These are phyloP conservation scores for Fusarium sp. DNA, from an alignment of 2,329 filamentous ascomycete species.

Conservation along the genomic window DNA sequence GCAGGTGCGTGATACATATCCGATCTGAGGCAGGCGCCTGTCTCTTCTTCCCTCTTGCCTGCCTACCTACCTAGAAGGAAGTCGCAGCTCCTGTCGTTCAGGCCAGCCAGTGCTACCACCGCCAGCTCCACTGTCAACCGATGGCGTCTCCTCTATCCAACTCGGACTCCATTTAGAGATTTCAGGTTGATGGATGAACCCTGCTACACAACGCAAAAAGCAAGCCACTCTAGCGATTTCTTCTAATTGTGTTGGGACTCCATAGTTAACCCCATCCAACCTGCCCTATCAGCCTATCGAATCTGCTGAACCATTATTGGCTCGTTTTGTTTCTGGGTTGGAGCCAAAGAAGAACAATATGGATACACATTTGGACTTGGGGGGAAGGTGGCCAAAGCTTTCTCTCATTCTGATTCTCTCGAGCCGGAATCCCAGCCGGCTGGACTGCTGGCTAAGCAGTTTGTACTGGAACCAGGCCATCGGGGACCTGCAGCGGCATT, in stretches of 20 bases:
- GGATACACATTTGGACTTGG: not conserved
- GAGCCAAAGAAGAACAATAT: slow-evolving; percentile 25
- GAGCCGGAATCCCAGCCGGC: slow-evolving; percentile 16
- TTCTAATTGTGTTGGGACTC: slow-evolving; percentile 32
- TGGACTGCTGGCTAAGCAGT: slow-evolving; percentile 5
- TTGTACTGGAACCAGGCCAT: slow-evolving; percentile 21
- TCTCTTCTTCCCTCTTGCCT: not conserved
- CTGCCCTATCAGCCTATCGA: slow-evolving; percentile 6
- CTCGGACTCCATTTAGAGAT: slow-evolving; percentile 15
- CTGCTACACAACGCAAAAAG: slow-evolving; percentile 37
- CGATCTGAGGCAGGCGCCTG: slow-evolving; percentile 5
- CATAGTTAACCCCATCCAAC: slow-evolving; percentile 2
- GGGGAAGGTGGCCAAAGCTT: slow-evolving; percentile 20
- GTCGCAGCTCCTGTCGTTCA: slow-evolving; percentile 9
- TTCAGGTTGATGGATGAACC: slow-evolving; percentile 33
- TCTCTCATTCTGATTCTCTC: not conserved
- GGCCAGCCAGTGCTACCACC: slow-evolving; percentile 18
- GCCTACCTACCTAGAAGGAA: not conserved
- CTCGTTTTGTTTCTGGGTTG: not conserved
- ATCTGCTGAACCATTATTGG: slow-evolving; percentile 34
- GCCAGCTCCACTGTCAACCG: slow-evolving; percentile 27
- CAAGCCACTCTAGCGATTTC: slow-evolving; percentile 38
- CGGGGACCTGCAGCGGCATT: slow-evolving; percentile 30
- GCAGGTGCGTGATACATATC: slow-evolving; percentile 4
- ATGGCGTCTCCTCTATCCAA: slow-evolving; percentile 29